Conservation (phyloP, 1,284 basidiomycete genomes). For the Pyrrhoderma lamaoense region DNA sequence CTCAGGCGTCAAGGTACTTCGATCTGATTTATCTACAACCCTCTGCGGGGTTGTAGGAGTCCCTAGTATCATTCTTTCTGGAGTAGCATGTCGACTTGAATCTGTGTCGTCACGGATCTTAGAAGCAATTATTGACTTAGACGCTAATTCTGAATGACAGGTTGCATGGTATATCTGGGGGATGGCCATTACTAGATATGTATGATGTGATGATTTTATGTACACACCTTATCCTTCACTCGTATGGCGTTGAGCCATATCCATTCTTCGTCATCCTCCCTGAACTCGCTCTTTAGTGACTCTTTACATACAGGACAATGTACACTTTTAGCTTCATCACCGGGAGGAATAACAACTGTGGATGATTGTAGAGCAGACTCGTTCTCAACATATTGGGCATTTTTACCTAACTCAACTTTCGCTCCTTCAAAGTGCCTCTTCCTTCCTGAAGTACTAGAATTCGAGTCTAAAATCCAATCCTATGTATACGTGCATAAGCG, state of each 20-base stretch:
- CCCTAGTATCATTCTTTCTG: slow-evolving; percentile 39
- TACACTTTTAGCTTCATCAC: slow-evolving; percentile 70
- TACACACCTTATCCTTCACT: slow-evolving; percentile 72
- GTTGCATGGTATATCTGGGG: slow-evolving; percentile 83
- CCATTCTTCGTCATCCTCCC: slow-evolving; percentile 98
- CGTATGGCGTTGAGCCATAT: slow-evolving; percentile 90
- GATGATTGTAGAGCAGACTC: slow-evolving; percentile 70
- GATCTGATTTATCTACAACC: neutral
- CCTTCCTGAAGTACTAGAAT: slow-evolving; percentile 40
- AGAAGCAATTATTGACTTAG: slow-evolving; percentile 54
- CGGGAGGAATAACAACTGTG: slow-evolving; percentile 82
- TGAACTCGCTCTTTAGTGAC: slow-evolving; percentile 83
- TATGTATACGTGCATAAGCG: slow-evolving; percentile 1
- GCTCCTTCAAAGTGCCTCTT: slow-evolving; percentile 20
- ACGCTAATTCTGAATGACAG: slow-evolving; percentile 72
- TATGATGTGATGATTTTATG: slow-evolving; percentile 4
- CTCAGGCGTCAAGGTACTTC: slow-evolving; percentile 19
- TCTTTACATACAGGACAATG: slow-evolving; percentile 98
- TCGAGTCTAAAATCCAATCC: slow-evolving; percentile 20
- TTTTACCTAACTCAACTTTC: neutral
- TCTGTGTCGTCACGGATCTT: slow-evolving; percentile 41
- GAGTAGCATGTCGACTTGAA: slow-evolving; percentile 63
- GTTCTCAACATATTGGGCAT: slow-evolving; percentile 49
- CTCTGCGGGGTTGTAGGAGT: slow-evolving; percentile 19
- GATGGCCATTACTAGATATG: slow-evolving; percentile 1